phyloP scores from a whole-genome alignment of 1,139 yeast genomes.

The Pneumocystis sp. region DNA sequence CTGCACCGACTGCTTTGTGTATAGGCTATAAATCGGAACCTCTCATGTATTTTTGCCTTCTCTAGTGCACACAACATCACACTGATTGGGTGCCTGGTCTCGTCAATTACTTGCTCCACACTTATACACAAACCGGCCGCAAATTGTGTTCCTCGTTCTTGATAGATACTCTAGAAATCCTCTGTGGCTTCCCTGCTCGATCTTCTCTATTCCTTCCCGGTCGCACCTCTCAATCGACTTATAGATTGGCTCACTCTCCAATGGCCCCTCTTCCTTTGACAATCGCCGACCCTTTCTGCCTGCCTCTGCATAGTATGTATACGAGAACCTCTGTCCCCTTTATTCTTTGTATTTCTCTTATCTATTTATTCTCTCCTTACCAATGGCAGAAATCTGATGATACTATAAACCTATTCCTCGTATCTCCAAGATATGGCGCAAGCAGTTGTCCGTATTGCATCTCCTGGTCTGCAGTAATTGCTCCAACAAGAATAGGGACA shows the following conservation, averaged over 20 bases:
- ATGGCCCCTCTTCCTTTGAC: slow-evolving; percentile 2
- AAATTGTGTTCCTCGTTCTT: slow-evolving; percentile 70
- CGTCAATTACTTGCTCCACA: no score
- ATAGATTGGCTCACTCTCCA: slow-evolving; percentile 35
- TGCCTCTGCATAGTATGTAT: slow-evolving; percentile 16
- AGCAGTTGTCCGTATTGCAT: slow-evolving; percentile 35
- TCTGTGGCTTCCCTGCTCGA: slow-evolving; percentile 33
- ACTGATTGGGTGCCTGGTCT: slow-evolving; percentile 42
- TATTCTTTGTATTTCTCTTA: no score
- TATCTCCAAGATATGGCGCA: slow-evolving; percentile 40
- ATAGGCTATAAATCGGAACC: slow-evolving; percentile 65
- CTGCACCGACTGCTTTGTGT: slow-evolving; percentile 55
- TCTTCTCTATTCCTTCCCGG: slow-evolving; percentile 42
- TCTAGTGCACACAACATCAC: slow-evolving; percentile 45
- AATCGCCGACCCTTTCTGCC: slow-evolving; percentile 11
- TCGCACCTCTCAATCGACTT: slow-evolving; percentile 63
- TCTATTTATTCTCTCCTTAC: slow-evolving; percentile 33
- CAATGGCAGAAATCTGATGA: slow-evolving; percentile 95
- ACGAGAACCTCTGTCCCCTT: slow-evolving; percentile 17
- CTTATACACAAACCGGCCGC: slow-evolving; percentile 43
- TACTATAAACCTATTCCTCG: slow-evolving; percentile 53
- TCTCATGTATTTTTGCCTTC: slow-evolving; percentile 15
- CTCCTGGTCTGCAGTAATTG: slow-evolving; percentile 35
- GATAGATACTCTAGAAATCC: slow-evolving; percentile 56
- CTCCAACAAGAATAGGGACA: slow-evolving; percentile 71